These are phyloP conservation scores for Colletotrichum lini DNA, from an alignment of 2,329 filamentous ascomycete genomes.

Conservation along the genomic window DNA sequence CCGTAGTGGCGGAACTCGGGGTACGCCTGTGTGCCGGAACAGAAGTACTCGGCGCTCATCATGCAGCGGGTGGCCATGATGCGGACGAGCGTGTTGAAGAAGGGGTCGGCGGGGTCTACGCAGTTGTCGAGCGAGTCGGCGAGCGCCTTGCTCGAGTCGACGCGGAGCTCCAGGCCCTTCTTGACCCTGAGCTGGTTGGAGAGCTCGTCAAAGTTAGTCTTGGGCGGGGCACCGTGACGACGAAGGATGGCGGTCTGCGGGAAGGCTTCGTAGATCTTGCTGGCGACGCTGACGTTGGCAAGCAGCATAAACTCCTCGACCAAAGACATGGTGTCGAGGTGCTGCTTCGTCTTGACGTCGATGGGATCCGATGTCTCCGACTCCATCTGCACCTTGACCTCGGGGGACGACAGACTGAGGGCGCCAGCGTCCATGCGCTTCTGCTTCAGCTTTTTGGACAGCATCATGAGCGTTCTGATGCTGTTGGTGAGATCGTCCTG, in stretches of 20 bases:
- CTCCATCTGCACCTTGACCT: constrained; percentile 95
- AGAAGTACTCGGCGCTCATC: constrained; percentile 99
- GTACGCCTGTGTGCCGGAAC: constrained; percentile 91
- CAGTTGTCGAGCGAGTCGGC: constrained; percentile 93
- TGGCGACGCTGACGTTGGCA: constrained; percentile 94
- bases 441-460: constrained; percentile 93
- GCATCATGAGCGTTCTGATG: constrained; percentile 87
- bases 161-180: constrained; percentile 82
- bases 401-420: constrained; percentile 95
- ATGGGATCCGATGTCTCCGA: constrained; percentile 96
- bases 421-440: constrained; percentile 98
- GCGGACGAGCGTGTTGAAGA: constrained; percentile 98
- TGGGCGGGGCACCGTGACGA: constrained; percentile 91
- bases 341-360: constrained; percentile 95
- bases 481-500: constrained; percentile 91
- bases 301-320: constrained; percentile 99
- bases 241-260: constrained; percentile 95
- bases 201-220: constrained; percentile 96
- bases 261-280: constrained; percentile 91
- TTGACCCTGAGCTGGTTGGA: constrained; percentile 92
- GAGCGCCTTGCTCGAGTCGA: constrained; percentile 91
- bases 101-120: constrained; percentile 84
- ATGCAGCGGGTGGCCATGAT: constrained; percentile 99
- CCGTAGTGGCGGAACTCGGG: constrained; percentile 98
- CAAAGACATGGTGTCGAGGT: constrained; percentile 95